Base-by-base conservation (phyloP, 208 protist genomes). In the Leishmania gerbilli region DNA sequence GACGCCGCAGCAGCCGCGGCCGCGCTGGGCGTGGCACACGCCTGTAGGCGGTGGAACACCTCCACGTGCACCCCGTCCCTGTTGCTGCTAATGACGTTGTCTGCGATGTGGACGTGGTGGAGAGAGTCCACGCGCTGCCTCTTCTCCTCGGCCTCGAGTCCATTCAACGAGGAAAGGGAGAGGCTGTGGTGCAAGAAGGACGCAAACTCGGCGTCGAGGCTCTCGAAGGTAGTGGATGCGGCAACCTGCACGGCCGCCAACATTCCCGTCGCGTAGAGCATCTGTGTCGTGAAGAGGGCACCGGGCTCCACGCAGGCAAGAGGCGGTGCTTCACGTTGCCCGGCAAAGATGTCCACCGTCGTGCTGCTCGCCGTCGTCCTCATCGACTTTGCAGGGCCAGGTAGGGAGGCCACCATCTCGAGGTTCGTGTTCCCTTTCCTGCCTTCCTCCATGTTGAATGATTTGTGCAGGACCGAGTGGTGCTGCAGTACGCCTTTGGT, bases 401-500 rank as follows among this genome's bases (percentile, higher is more conserved):
- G 64, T 49, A 79, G 6, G 13, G 60, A 58, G 45, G 74, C 40
- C 21, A 76, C 65, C 56, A 79, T 64, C 17, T 82, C 77, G 47
- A 76, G 67, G 53, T 67, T 76, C 45, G 2, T 67, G 19, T 62
- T 74, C 49, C 8, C n/a, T 8, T 51, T 79, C 9, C 24, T 45
- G 3, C 62, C 27, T 8, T 45, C 11, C 31, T 81, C 82, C 60
- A 87, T 85, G 74, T 80, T 47, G 55, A 87, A 91, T 13, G 81
- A 68, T 7, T 81, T 79, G 81, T 83, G 76, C n/a, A 92, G 77
- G 1, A 87, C 64, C 40, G 77, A 77, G 71, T 96, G 89, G 58
- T 95, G 92, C n/a, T 90, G 76, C 34, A 85, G n/a, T 0, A 95
- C 72, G 19, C 91, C 88, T 56, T 79, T 85, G 0, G 89, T 91